Percentiles rank a stretch among this genome's conserved stretches.
Conservation (phyloP, 1,139 yeast genomes). For the Suhomyces panamericanus region DNA sequence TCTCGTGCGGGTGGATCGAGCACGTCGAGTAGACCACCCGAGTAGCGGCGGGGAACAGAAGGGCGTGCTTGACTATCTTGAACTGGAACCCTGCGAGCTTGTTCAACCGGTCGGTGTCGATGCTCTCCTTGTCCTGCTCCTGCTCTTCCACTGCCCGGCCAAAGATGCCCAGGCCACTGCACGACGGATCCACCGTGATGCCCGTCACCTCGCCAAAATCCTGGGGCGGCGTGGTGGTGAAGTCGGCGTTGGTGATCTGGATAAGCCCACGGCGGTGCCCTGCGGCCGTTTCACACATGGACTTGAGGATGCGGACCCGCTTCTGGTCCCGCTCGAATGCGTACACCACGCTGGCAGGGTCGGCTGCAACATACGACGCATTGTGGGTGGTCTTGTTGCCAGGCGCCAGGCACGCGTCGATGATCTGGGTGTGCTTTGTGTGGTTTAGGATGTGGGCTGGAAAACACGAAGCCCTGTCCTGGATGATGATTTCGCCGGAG, state of each 20-base stretch:
- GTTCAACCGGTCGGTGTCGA: constrained; percentile 59
- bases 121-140: constrained; percentile 44
- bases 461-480: constrained; percentile 94
- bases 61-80: constrained; percentile 83
- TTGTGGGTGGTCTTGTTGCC: constrained; percentile 96
- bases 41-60: constrained; percentile 71
- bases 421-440: constrained; percentile 51
- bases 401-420: constrained; percentile 98
- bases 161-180: constrained; percentile 96
- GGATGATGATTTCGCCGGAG: constrained; percentile 80
- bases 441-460: constrained; percentile 78
- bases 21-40: constrained; percentile 94
- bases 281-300: constrained; percentile 81
- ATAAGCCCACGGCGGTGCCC: constrained; percentile 53
- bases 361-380: constrained; percentile 55
- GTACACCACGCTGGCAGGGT: constrained; percentile 46
- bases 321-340: constrained; percentile 87
- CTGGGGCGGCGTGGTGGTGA: constrained; percentile 64
- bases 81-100: constrained; percentile 84
- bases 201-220: constrained; percentile 73
- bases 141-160: constrained; percentile 71
- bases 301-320: constrained; percentile 69
- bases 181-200: constrained; percentile 90
- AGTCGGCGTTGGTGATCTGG: constrained; percentile 77
- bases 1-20: constrained; percentile 89